Evolutionary conservation across 129 eudicot genomes (phyloP).

Genomic region (Arctium minus): DNA sequence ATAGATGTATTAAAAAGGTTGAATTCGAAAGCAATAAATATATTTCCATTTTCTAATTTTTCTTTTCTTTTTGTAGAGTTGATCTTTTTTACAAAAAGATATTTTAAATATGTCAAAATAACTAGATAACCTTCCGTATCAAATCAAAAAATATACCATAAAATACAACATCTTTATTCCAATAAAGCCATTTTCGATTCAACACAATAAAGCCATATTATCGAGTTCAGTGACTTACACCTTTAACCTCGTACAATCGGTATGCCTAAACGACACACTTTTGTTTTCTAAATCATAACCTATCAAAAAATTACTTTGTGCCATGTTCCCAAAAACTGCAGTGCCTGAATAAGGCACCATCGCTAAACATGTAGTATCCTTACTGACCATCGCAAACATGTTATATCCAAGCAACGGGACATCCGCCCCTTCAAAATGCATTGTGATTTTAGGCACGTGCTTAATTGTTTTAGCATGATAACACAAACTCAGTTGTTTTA

Average conservation of each 20-base stretch:
- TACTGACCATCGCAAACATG: conserved; percentile 16
- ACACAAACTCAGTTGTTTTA: conserved; percentile 21
- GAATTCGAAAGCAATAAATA: no score
- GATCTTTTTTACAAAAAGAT: no score
- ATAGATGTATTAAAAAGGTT: no score
- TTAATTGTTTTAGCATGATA: conserved; percentile 5
- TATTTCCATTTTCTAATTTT: no score
- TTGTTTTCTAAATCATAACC: conserved; percentile 43
- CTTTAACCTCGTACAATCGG: conserved; percentile 34
- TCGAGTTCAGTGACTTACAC: background rate
- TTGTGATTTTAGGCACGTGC: conserved; percentile 7
- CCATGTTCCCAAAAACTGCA: conserved; percentile 38
- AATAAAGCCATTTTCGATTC: background rate
- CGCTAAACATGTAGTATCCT: conserved; percentile 34
- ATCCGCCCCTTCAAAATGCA: conserved; percentile 47
- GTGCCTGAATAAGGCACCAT: background rate
- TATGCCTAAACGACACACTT: conserved; percentile 36
- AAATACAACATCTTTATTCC: background rate
- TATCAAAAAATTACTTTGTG: conserved; percentile 44
- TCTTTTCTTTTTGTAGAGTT: no score
- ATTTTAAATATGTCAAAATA: background rate
- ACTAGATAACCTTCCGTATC: background rate
- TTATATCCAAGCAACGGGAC: conserved; percentile 26
- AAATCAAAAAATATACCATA: no score
- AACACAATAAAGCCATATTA: background rate